A percentile compares a stretch with the other conserved stretches of the same genome.
phyloP scores from a whole-genome alignment of 2,329 filamentous ascomycete genomes.

The Lachnellula occidentalis region DNA sequence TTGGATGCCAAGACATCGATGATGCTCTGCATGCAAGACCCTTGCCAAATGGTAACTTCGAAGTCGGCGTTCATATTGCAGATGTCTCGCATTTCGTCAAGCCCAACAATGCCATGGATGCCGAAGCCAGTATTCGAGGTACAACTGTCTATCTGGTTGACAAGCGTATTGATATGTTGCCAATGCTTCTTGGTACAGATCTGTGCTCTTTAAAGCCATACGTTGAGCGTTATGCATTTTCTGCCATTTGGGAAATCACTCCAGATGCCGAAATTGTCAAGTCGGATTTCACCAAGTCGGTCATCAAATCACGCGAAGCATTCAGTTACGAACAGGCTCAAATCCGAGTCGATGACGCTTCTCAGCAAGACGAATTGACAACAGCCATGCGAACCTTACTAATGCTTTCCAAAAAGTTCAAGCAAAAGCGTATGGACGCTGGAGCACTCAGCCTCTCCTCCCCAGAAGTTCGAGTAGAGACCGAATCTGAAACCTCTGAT shows the following conservation, averaged over 20 bases:
- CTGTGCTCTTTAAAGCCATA: conserved; percentile 95
- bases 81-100: conserved; percentile 99
- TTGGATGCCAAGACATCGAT: conserved; percentile 96
- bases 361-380: conserved; percentile 84
- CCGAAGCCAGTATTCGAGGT: conserved; percentile 86
- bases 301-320: conserved; percentile 92
- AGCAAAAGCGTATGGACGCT: conserved; percentile 92
- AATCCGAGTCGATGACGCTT: conserved; percentile 82
- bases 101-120: conserved; percentile 94
- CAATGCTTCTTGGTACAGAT: conserved; percentile 91
- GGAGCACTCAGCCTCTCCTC: conserved; percentile 92
- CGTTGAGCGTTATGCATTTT: conserved; percentile 89
- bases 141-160: conserved; percentile 97
- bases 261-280: conserved; percentile 78
- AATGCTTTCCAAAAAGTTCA: conserved; percentile 84
- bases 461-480: conserved; percentile 95
- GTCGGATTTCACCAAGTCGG: conserved; percentile 91
- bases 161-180: conserved; percentile 99
- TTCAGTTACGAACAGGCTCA: conserved; percentile 98
- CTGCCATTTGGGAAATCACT: conserved; percentile 83
- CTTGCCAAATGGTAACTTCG: conserved; percentile 86
- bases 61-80: conserved; percentile 96
- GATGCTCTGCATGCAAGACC: conserved; percentile 85
- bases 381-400: conserved; percentile 82
- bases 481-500: conserved; percentile 92